Base-by-base conservation (phyloP, 176 grass and related monocot genomes). In the Avena atlantica region DNA sequence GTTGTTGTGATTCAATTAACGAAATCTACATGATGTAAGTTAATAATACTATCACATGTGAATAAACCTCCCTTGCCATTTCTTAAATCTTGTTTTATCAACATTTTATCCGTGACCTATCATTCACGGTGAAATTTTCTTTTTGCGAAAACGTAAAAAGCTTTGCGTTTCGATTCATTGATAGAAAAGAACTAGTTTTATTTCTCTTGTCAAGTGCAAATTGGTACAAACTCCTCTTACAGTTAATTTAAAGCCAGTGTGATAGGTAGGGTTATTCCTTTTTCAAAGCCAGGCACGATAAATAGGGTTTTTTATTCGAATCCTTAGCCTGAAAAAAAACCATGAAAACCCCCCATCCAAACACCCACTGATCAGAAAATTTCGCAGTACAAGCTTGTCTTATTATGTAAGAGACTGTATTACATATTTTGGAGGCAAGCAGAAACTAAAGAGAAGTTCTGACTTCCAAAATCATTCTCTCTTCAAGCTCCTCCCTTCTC, bases 401-500 rank as follows among this genome's bases (percentile, higher is more conserved):
- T 67, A 24, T 21, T 34, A 75, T 57, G 20, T 85, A 80, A 66
- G 21, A 47, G 7, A 44, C 74, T 57, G 8, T 23, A 57, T 34
- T 84, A 65, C 11, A 3, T 8, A 80, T 72, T 80, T 85, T n/a
- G n/a, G 73, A 80, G 47, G 48, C n/a, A 85, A 53, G 4, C 7
- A 74, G 67, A 85, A 20, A 84, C 61, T 14, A 42, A 64, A 17
- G 34, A 52, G 27, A 80, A 40, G 51, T 55, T 73, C 6, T 44
- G 69, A 64, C 4, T 75, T 4, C 69, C 6, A 1, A 60, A 27
- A 60, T 60, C 14, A 1, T 24, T 16, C 17, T 63, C n/a, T 48
- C n/a, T 15, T 63, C 36, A 42, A 45, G n/a, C n/a, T 16, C 15
- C 40, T 77, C 49, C 47, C 13, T 74, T 55, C 75, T 49, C 9